A percentile compares a stretch with the other conserved stretches of the same genome.
These are phyloP conservation scores for Fusarium robinianum DNA, from an alignment of 2,329 filamentous ascomycete species.

Conservation along the genomic window DNA sequence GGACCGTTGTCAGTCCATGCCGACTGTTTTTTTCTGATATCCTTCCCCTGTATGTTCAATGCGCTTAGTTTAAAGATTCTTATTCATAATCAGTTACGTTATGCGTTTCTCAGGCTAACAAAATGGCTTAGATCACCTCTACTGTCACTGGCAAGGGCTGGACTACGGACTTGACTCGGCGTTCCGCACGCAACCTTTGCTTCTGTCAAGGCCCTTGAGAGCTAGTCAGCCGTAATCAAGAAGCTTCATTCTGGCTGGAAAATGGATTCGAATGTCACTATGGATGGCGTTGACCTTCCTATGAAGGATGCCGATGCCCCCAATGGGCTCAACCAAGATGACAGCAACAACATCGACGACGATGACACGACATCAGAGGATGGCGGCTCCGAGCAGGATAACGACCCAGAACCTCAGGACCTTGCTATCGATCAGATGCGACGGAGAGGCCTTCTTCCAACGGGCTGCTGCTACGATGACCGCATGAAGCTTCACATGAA, in stretches of 20 bases:
- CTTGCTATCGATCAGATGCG: conserved; percentile 46
- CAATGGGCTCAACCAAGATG: conserved; percentile 31
- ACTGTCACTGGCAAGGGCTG: too few relatives aligned
- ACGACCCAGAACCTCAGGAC: conserved; percentile 43
- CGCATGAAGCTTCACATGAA: conserved; percentile 97
- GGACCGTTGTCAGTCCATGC: too few relatives aligned
- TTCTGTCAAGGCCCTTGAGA: neutral
- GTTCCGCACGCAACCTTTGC: too few relatives aligned
- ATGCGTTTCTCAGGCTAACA: too few relatives aligned
- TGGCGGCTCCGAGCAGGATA: conserved; percentile 43
- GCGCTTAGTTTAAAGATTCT: too few relatives aligned
- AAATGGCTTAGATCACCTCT: too few relatives aligned
- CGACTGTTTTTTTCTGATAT: too few relatives aligned
- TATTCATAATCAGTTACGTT: too few relatives aligned
- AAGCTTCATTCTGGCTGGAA: neutral
- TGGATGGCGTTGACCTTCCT: conserved; percentile 51
- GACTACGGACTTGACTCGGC: too few relatives aligned
- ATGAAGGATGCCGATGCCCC: conserved; percentile 47
- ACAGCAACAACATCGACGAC: conserved; percentile 36
- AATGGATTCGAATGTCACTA: conserved; percentile 34
- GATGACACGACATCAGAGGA: conserved; percentile 43
- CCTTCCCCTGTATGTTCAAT: too few relatives aligned
- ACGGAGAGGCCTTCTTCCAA: conserved; percentile 61
- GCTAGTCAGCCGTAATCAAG: neutral
- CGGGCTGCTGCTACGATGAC: conserved; percentile 86